A percentile compares a stretch with the other conserved stretches of the same genome.
Evolutionary conservation across 2,329 filamentous ascomycete species (phyloP).

Genomic region (Stachybotrys chartarum): DNA sequence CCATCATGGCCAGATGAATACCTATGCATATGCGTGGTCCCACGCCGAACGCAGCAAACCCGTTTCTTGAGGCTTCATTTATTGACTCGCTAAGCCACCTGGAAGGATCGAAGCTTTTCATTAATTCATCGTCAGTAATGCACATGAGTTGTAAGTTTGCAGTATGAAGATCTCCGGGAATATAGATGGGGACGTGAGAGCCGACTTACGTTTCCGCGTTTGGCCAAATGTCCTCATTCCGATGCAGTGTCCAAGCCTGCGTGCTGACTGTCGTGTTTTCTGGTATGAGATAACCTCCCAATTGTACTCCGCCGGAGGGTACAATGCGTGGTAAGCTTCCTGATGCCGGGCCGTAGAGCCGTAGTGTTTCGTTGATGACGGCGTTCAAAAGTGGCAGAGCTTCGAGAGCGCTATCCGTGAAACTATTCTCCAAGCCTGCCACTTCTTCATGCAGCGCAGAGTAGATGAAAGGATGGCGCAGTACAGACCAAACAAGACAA

Average conservation of each 20-base stretch:
- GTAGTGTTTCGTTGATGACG: not conserved
- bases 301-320: not conserved
- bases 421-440: not conserved
- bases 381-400: not conserved
- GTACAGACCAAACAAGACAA: constrained; percentile 1
- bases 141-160: not conserved
- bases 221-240: not conserved
- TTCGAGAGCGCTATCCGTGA: not conserved
- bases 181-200: too few relatives aligned
- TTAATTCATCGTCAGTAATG: not conserved
- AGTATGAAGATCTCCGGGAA: not conserved
- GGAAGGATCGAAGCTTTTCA: not conserved
- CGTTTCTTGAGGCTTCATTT: not conserved
- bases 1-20: not conserved
- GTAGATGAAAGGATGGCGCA: not conserved
- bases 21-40: not conserved
- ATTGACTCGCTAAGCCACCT: not conserved
- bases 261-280: not conserved
- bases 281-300: not conserved
- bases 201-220: not conserved
- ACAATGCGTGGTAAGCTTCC: not conserved
- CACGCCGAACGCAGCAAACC: not conserved
- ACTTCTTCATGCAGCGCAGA: not conserved
- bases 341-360: not conserved
- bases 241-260: not conserved